Base-by-base conservation (phyloP, 495 filamentous ascomycete species). In the Annulohypoxylon nitens region DNA sequence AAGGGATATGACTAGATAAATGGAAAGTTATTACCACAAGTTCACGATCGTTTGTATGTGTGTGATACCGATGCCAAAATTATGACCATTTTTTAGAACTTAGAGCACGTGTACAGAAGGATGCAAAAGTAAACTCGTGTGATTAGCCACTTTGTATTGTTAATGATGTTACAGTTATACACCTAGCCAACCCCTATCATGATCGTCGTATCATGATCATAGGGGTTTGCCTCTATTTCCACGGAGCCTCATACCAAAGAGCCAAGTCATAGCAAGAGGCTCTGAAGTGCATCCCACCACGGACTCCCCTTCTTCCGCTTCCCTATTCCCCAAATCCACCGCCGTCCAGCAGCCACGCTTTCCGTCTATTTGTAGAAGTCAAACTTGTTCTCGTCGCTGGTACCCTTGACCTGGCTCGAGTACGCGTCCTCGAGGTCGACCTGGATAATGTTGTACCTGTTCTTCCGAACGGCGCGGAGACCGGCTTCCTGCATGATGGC, bases 401-500 rank as follows among this genome's bases (percentile, higher is more conserved):
- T 88, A 61, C 91, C 92, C 87, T 97, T 98, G 69, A 99, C 96
- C 80, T 99, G 96, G 76, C 91, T 93, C 11, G 92, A 90, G 78
- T 99, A 99, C 5, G 97, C 95, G 81, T 98, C 95, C 80, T 99
- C 96, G 57, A 99, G 85, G 79, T 99, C 96, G 48, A 86, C 88
- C 83, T 98, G 97, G 76, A 99, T 97, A 79, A 99, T 98, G 78
- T 98, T 98, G 82, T 99, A 99, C 71, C 96, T 86, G 80, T 99
- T 99, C 89, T 99, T 99, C 76, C 96, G 88, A 58, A 99, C 97
- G 47, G 96, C 96, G 63, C 96, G 89, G 68, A 99, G 85, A 69
- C 96, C 96, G 41, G 96, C 97, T 82, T 99, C 96, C 81, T 99
- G 96, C 96, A 99, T 98, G 80, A 99, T 97, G 26, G 96, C 96